A percentile compares a stretch with the other conserved stretches of the same genome.
Conservation (phyloP, 2,329 filamentous ascomycete genomes). For the Colletotrichum tanaceti region DNA sequence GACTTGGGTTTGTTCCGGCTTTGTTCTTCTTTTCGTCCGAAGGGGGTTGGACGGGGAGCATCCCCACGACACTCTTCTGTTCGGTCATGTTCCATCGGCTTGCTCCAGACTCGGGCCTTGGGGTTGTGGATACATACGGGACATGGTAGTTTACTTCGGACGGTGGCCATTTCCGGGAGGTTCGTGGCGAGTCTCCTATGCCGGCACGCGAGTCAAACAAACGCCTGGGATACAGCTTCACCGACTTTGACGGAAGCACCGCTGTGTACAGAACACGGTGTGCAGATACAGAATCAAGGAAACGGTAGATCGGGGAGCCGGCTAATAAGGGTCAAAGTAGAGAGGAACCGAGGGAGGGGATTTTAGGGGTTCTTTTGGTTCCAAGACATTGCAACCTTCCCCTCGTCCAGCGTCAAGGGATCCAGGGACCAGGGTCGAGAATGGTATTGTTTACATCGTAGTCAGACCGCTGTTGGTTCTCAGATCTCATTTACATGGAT, state of each 20-base stretch:
- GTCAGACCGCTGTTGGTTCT: too few species aligned
- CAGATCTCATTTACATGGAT: too few species aligned
- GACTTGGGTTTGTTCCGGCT: slow-evolving; percentile 7
- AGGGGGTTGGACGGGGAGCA: slow-evolving; percentile 5
- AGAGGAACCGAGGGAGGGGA: slow-evolving; percentile 14
- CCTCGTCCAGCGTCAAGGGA: slow-evolving; percentile 17
- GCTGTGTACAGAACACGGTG: neutral
- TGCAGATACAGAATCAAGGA: too few species aligned
- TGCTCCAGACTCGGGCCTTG: slow-evolving; percentile 1
- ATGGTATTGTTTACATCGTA: neutral
- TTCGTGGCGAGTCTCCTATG: neutral
- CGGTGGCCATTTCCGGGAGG: neutral
- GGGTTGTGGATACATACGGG: slow-evolving; percentile 5
- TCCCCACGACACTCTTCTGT: slow-evolving; percentile 12
- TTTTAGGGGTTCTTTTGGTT: neutral
- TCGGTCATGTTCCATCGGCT: slow-evolving; percentile 19
- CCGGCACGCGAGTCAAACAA: slow-evolving; percentile 17
- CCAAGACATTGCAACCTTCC: slow-evolving; percentile 30
- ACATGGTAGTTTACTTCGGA: neutral
- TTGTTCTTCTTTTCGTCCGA: slow-evolving; percentile 19
- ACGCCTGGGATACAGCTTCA: slow-evolving; percentile 7
- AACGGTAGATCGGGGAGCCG: too few species aligned
- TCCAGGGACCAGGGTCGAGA: slow-evolving; percentile 27
- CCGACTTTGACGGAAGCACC: slow-evolving; percentile 5
- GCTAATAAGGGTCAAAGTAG: neutral